Percentiles rank a stretch among this genome's conserved stretches.
Evolutionary conservation across 2,329 filamentous ascomycete species (phyloP).

Genomic region (Neonectria ditissima): DNA sequence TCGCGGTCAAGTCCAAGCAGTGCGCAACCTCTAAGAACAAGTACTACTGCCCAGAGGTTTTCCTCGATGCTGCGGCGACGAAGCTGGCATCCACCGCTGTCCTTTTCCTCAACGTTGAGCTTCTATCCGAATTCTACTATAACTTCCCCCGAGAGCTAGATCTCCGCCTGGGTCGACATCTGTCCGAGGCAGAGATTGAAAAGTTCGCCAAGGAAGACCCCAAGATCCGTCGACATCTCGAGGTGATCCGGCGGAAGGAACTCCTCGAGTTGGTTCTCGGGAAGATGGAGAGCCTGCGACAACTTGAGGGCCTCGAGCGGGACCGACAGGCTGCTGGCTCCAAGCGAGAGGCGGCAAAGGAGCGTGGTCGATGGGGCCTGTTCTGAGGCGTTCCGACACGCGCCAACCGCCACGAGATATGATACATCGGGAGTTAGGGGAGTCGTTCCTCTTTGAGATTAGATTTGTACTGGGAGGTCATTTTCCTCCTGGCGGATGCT

Average conservation of each 20-base stretch:
- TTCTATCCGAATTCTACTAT: slow-evolving; percentile 97
- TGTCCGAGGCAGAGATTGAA: slow-evolving; percentile 85
- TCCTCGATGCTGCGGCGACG: slow-evolving; percentile 95
- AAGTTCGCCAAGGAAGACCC: slow-evolving; percentile 93
- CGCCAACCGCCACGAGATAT: slow-evolving; percentile 38
- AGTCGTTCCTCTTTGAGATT: slow-evolving; percentile 44
- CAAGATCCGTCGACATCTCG: slow-evolving; percentile 87
- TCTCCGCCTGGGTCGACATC: slow-evolving; percentile 82
- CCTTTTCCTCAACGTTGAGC: slow-evolving; percentile 95
- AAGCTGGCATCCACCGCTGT: slow-evolving; percentile 96
- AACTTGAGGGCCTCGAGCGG: slow-evolving; percentile 82
- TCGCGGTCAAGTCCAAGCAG: slow-evolving; percentile 90
- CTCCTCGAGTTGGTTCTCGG: slow-evolving; percentile 91
- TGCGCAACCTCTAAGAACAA: slow-evolving; percentile 88
- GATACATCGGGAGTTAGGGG: slow-evolving; percentile 46
- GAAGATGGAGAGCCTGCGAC: slow-evolving; percentile 93
- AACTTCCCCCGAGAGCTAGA: slow-evolving; percentile 96
- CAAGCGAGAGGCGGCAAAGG: slow-evolving; percentile 51
- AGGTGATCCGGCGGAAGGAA: slow-evolving; percentile 92
- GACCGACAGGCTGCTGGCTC: slow-evolving; percentile 52
- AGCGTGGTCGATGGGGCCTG: slow-evolving; percentile 62
- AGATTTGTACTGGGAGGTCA: slow-evolving; percentile 33
- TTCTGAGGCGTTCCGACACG: slow-evolving; percentile 51
- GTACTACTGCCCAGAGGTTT: slow-evolving; percentile 96
- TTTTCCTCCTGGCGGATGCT: slow-evolving; percentile 13